Evolutionary conservation across 345 rosid species (phyloP), one percentile per base, ranked within the genome.

Genomic region (Heritiera littoralis): DNA sequence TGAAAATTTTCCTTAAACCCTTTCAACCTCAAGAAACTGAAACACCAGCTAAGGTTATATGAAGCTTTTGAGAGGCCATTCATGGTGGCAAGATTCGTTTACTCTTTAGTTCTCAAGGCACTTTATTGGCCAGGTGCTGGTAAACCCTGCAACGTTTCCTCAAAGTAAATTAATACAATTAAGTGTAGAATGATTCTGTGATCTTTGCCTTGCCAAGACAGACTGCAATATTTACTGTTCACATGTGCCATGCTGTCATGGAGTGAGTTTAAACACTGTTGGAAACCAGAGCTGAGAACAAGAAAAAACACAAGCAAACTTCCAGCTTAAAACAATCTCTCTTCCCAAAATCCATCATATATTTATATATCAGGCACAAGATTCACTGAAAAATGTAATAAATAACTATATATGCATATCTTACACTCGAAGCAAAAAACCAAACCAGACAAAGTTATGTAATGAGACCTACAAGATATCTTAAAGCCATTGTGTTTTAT

Each of bases 391-490:
- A 58, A 43, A 13, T 12, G 18, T n/a, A 75, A 48, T 9, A 20
- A 32, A 46, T 14, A 48, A 35, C 72, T 66, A 35, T 65, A 76
- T 49, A 41, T 3, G 79, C 59, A 66, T 32, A 65, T 49, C 7
- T 51, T 51, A 64, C 79, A 64, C 13, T 64, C 59, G 2, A 41
- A 63, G 63, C 14, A 41, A 14, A 8, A 46, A 48, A 46, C 68
- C 13, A 75, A 41, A 40, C 66, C 51, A 51, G 58, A 49, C 10
- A 73, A 73, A 45, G 51, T 59, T 2, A 7, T 14, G 68, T 41
- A 23, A 58, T 12, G 66, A 59, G 40, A 43, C 67, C 67, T 40
- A 75, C 41, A 41, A 28, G 32, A 61, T 32, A 20, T 17, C 30
- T 30, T 61, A 15, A 30, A 28, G 78, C 46, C 46, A 76, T 61